Base-by-base conservation (phyloP, 345 rosid species). In the Eucalyptus curtisii region DNA sequence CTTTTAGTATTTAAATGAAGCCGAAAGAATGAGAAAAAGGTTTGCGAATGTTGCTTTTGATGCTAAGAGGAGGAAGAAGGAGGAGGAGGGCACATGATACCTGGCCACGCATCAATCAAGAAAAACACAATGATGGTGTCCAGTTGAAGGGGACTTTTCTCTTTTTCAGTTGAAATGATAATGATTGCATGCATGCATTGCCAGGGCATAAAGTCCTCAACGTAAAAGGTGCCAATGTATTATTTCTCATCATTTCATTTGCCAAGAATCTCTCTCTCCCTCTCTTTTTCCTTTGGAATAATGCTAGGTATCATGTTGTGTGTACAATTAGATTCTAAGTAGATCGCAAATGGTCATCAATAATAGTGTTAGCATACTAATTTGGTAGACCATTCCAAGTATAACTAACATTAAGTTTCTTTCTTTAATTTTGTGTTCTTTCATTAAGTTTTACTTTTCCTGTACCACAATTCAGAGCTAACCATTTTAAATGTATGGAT, bases 191-290 rank as follows among this genome's bases (percentile, higher is more conserved):
- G 85, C 87, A 86, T 86, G 87, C 82, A 64, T 76, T 86, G 91
- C 90, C 92, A 90, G 91, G 42, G 47, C 86, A 79, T 90, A 90
- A 92, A 91, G 92, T 87, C 88, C 52, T 53, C 87, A 55, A 20
- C 79, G 68, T 19, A 49, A 87, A 57, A 89, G n/a, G 82, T 37
- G 27, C 45, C 82, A 3, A 10, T 37, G 82, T 68, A 17, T 85
- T 53, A 86, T 40, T 86, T 86, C 7, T 61, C 81, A 90, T 90
- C 92, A 90, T 90, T 88, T 68, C 87, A 30, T 68, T 55, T 37
- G 11, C 64, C 85, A 57, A 71, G 71, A 66, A 33, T 49, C 44
- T 49, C 59, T 17, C 59, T 33, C 42, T 3, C 10, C 81, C 25
- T 17, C 44, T 37, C 40, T 3, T 14, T n/a, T 64, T 7, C 3